Evolutionary conservation across 2,329 filamentous ascomycete species (phyloP), one percentile per base, ranked within the genome.

Genomic region (Venturia nashicola): DNA sequence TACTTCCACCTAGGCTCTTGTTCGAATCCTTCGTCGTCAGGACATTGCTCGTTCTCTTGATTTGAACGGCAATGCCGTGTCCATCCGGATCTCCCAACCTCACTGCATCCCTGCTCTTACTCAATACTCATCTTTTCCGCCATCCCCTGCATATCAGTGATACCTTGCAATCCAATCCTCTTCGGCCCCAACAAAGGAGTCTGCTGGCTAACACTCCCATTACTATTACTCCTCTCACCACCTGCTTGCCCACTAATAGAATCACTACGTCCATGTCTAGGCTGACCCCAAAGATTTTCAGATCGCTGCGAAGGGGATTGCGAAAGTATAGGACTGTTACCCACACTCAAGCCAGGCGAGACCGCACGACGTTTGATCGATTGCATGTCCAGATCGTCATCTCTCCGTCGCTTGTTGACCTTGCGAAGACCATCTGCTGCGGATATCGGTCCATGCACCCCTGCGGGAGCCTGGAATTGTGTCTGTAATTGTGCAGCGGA

Each of bases 111-210:
- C 27, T 27, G 27, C 27, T 27, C 27, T 54, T 43, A 96, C 74
- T 97, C 92, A 71, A 97, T 96, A 74, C 90, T 96, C 89, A 97
- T 94, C 70, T 93, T 91, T 88, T 96, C 96, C 68, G 97, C 81
- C 1, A 91, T 90, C 73, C 97, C 93, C 72, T 91, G 91, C n/a
- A 93, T 93, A 75, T 97, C 93, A 20, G 85, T 88, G 92, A 97
- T 97, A 0, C 92, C 91, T 75, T 97, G 92, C 68, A 95, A 74
- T 66, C 68, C 72, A 81, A 75, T 68, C 62, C 73, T 71, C 83
- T 69, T 81, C 77, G 61, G 78, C 70, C 68, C 80, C 78, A 69
- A 44, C 0, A 70, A 72, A 2, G 75, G 75, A 4, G 74, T 76
- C 2, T 74, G 74, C 8, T 73, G 75, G 9, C 20, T 27, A 69